Evolutionary conservation across 108 stramenopile genomes (phyloP), one percentile per base, ranked within the genome.

Genomic region (Cyclostephanos invisitatus): DNA sequence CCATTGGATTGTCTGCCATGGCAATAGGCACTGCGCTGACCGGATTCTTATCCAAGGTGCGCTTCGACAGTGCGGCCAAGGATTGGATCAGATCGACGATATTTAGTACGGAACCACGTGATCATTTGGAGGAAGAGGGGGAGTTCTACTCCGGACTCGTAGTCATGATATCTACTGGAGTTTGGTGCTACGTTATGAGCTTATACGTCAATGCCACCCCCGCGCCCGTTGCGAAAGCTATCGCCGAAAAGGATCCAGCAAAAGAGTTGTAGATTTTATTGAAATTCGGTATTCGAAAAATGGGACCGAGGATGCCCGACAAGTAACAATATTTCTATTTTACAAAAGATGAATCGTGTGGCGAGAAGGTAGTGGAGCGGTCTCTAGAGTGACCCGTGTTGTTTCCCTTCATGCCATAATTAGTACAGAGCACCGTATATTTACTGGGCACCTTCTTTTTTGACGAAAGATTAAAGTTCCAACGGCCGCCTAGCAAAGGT

Each of bases 1-100:
- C 94, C 28, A 88, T 95, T 67, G 94, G 94, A 42, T 71, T 95
- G 70, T 89, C 89, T 10, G 91, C 91, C 18, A 90, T 92, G 58
- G 86, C 71, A 0, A 65, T 95, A 22, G 94, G 94, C 9, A 67
- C 90, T 11, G 60, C 66, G 5, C 70, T 89, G 42, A 95, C 91
- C 12, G 94, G 88, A 25, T 90, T 88, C 62, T 56, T 92, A 58
- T 90, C 89, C 28, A 60, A 75, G 22, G 76, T 86, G 40, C 80
- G 77, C 58, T 95, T 95, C 65, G 84, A 95, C 73, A 54, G 70
- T 37, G 55, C 37, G 44, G 83, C 77, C 4, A 81, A 83, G 36
- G 73, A 80, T 64, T 78, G 72, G 81, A 72, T 70, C 32, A 32
- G 32, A 73, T 60, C 59, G 44, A 71, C 42, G 27, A 28, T 36